Evolutionary conservation across 1,139 yeast species (phyloP).

Genomic region (Candida albicans): DNA sequence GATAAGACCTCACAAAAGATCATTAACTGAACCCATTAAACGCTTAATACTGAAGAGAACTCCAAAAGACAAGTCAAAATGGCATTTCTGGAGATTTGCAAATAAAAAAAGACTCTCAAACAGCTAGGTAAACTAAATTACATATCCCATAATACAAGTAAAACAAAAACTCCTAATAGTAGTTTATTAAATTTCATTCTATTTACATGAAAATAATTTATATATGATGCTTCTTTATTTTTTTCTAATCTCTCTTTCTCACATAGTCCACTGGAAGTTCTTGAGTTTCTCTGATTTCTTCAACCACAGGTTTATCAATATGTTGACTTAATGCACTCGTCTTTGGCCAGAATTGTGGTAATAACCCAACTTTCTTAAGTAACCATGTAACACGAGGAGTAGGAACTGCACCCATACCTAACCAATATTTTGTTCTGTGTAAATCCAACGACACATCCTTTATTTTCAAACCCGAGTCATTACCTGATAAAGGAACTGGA

Average conservation of each 20-base stretch:
- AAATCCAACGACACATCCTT: constrained; percentile 86
- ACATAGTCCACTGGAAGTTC: constrained; percentile 37
- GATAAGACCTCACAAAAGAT: background rate
- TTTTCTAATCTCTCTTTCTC: constrained; percentile 33
- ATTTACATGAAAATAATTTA: constrained; percentile 1
- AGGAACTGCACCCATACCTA: constrained; percentile 98
- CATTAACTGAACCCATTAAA: background rate
- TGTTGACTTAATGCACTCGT: constrained; percentile 41
- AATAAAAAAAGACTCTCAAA: background rate
- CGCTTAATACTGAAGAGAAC: background rate
- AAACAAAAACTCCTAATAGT: no score
- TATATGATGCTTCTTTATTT: background rate
- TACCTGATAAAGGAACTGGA: constrained; percentile 64
- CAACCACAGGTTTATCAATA: constrained; percentile 30
- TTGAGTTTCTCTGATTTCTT: constrained; percentile 24
- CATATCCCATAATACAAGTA: no score
- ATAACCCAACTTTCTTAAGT: constrained; percentile 74
- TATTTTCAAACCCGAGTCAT: constrained; percentile 20
- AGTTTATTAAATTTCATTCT: background rate
- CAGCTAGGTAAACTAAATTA: no score
- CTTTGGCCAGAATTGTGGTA: constrained; percentile 73
- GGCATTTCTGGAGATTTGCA: background rate
- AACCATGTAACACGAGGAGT: constrained; percentile 77
- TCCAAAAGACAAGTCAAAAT: background rate
- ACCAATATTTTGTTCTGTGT: constrained; percentile 93